A percentile compares a stretch with the other conserved stretches of the same genome.
These are phyloP conservation scores for Trypanosoma platydactyli DNA, from an alignment of 208 protist genomes.

Conservation along the genomic window DNA sequence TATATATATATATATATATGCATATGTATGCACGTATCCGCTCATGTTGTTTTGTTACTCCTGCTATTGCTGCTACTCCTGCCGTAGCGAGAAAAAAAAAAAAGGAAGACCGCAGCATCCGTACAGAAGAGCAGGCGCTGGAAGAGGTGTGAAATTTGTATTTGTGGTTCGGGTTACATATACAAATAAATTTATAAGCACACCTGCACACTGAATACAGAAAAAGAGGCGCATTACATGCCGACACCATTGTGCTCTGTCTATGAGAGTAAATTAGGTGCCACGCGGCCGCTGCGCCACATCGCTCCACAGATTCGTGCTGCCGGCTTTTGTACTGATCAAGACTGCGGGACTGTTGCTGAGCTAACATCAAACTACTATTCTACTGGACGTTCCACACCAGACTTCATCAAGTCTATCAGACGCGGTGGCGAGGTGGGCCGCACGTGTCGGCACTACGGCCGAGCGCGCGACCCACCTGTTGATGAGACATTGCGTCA, in stretches of 20 bases:
- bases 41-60: too few species aligned
- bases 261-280: slow-evolving; percentile 24
- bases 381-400: slow-evolving; percentile 40
- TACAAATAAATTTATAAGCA: too few species aligned
- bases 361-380: slow-evolving; percentile 79
- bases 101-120: too few species aligned
- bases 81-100: too few species aligned
- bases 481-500: slow-evolving; percentile 47
- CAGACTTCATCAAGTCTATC: slow-evolving; percentile 57
- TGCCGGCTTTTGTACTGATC: slow-evolving; percentile 58
- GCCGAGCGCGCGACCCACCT: slow-evolving; percentile 43
- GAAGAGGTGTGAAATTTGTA: too few species aligned
- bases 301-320: slow-evolving; percentile 75
- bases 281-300: slow-evolving; percentile 51
- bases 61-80: too few species aligned
- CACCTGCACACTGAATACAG: background rate
- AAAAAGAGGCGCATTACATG: background rate
- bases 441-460: slow-evolving; percentile 48
- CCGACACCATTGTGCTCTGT: slow-evolving; percentile 7
- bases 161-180: too few species aligned
- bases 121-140: too few species aligned
- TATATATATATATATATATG: too few species aligned
- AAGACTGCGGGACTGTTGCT: slow-evolving; percentile 39
- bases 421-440: slow-evolving; percentile 65
- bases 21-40: too few species aligned